phyloP scores from a whole-genome alignment of 495 filamentous ascomycete genomes.

The Podospora pseudocomata region DNA sequence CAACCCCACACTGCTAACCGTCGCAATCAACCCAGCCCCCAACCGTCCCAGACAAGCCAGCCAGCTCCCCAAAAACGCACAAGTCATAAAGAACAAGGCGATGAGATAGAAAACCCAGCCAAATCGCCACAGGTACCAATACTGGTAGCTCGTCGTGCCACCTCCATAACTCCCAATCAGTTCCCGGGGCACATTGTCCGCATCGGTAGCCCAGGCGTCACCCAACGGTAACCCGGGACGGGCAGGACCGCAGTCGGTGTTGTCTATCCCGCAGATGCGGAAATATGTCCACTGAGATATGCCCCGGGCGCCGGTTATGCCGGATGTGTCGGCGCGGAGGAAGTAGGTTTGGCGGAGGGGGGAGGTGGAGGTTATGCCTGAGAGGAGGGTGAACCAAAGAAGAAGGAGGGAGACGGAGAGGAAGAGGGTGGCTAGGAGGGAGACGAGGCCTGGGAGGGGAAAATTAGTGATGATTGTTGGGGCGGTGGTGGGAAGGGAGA shows the following conservation, averaged over 20 bases:
- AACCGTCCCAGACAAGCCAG: conserved; percentile 49
- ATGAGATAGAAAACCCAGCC: conserved; percentile 73
- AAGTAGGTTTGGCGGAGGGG: conserved; percentile 78
- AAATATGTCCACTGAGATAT: conserved; percentile 85
- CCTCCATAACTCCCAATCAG: conserved; percentile 45
- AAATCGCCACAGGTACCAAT: conserved; percentile 57
- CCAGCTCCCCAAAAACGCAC: conserved; percentile 53
- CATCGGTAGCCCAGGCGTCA: conserved; percentile 46
- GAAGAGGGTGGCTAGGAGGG: conserved; percentile 64
- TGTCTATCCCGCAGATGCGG: conserved; percentile 56
- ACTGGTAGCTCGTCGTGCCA: conserved; percentile 46
- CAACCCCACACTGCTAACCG: conserved; percentile 37
- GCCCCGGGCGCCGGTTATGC: conserved; percentile 60
- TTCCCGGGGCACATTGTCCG: conserved; percentile 35
- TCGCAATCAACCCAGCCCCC: conserved; percentile 42
- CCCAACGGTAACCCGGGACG: conserved; percentile 47
- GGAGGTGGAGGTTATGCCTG: conserved; percentile 53
- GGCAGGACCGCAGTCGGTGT: conserved; percentile 44
- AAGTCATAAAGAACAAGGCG: conserved; percentile 59
- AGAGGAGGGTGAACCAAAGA: conserved; percentile 77
- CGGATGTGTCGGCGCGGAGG: conserved; percentile 63
- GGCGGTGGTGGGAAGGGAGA: background rate
- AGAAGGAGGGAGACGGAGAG: conserved; percentile 69
- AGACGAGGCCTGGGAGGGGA: conserved; percentile 25
- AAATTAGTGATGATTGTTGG: conserved; percentile 7